Evolutionary conservation across 768 basidiomycete species (phyloP).

Genomic region (Lentinula detonsa): DNA sequence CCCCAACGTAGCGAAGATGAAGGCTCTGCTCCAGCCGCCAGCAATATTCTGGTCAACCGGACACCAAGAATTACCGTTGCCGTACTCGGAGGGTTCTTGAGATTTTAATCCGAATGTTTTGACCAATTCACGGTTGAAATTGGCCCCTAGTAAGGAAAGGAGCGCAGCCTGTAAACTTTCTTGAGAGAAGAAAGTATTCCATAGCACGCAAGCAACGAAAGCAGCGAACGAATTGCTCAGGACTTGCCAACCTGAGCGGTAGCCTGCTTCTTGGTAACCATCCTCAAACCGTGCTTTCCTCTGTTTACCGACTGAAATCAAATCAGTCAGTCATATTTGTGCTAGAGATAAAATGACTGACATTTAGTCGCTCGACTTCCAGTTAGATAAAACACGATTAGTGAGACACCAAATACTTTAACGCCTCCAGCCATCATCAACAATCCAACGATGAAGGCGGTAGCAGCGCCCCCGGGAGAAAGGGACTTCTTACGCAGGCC

Average conservation of each 20-base stretch:
- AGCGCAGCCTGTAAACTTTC: conserved; percentile 31
- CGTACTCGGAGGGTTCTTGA: conserved; percentile 8
- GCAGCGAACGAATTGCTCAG: conserved; percentile 74
- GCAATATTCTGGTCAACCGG: conserved; percentile 40
- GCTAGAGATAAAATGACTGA: conserved; percentile 21
- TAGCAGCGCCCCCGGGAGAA: conserved; percentile 67
- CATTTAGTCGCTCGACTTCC: conserved; percentile 84
- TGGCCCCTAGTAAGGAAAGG: conserved; percentile 19
- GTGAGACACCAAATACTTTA: conserved; percentile 54
- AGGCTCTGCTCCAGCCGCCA: conserved; percentile 48
- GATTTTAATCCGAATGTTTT: conserved; percentile 15
- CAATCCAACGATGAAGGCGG: conserved; percentile 76
- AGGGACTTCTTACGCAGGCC: conserved; percentile 73
- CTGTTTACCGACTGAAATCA: conserved; percentile 76
- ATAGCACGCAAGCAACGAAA: conserved; percentile 48
- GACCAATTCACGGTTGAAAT: conserved; percentile 1
- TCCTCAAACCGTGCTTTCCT: conserved; percentile 74
- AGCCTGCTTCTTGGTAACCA: conserved; percentile 68
- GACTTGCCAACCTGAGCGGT: conserved; percentile 77
- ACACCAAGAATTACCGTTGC: conserved; percentile 52
- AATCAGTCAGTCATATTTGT: neutral
- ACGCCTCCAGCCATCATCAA: conserved; percentile 63
- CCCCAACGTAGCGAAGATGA: conserved; percentile 67
- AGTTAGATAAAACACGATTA: conserved; percentile 74
- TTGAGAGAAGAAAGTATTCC: conserved; percentile 53